phyloP scores from a whole-genome alignment of 768 basidiomycete genomes.

The Dioszegia hungarica region DNA sequence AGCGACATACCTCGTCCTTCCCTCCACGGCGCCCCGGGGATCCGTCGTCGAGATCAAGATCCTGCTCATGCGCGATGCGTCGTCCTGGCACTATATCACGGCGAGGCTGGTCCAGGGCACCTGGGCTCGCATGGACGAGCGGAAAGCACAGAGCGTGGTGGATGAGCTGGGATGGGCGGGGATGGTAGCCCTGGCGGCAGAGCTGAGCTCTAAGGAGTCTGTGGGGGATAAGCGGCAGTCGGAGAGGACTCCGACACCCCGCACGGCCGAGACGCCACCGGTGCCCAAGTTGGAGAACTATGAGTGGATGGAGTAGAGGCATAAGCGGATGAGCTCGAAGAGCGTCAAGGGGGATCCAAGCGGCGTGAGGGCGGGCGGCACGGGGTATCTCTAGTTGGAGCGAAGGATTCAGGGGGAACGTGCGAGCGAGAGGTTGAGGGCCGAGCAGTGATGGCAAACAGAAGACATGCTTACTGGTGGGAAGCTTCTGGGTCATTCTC shows the following conservation, averaged over 20 bases:
- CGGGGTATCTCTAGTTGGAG: background rate
- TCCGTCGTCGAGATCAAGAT: slow-evolving; percentile 16
- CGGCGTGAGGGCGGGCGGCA: background rate
- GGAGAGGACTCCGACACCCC: too few species aligned
- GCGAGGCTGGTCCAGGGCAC: slow-evolving; percentile 13
- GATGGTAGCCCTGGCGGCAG: slow-evolving; percentile 13
- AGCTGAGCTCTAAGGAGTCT: slow-evolving; percentile 14
- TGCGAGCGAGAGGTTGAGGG: too few species aligned
- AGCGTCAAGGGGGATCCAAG: slow-evolving; percentile 1
- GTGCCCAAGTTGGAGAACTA: background rate
- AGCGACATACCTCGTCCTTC: slow-evolving; percentile 1
- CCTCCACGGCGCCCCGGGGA: background rate
- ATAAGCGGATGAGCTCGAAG: slow-evolving; percentile 2
- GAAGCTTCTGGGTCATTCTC: too few species aligned
- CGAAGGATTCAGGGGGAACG: background rate
- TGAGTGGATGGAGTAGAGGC: slow-evolving; percentile 1
- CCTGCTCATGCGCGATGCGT: slow-evolving; percentile 25
- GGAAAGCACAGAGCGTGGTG: slow-evolving; percentile 4
- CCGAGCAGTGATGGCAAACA: too few species aligned
- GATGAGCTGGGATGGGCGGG: slow-evolving; percentile 31
- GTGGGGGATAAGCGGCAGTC: slow-evolving; percentile 7
- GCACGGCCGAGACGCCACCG: slow-evolving; percentile 11
- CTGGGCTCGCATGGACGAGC: slow-evolving; percentile 11
- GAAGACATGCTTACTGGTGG: too few species aligned
- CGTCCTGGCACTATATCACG: slow-evolving; percentile 18